Evolutionary conservation across 2,329 filamentous ascomycete genomes (phyloP), one percentile per base, ranked within the genome.

Genomic region (Pleurostoma richardsiae): DNA sequence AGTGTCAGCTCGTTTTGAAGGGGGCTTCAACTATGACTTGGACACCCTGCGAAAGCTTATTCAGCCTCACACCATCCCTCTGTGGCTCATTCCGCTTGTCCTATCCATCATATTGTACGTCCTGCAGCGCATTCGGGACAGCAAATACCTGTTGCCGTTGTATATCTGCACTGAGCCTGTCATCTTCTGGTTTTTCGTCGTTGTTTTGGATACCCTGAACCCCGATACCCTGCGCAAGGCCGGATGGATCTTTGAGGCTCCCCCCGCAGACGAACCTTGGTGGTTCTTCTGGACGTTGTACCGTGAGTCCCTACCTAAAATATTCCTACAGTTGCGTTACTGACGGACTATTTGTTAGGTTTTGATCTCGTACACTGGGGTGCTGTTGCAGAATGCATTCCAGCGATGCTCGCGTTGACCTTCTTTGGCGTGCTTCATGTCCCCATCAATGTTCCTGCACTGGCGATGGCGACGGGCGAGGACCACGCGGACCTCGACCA

Each of bases 221-320:
- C 74, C 90, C 49, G 75, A 80, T 36, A 73, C 73, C 10, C 69
- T 97, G 40, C 84, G 90, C 45, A 66, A 79, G 7, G 71, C 76
- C 42, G 94, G 94, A 19, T 99, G 94, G 94, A 86, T 97, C 8
- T 99, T 99, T 58, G 80, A 89, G 56, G 86, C 86, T 0, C 92
- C 94, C 1, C 85, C 86, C 41, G 85, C 85, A 7, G 87, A 82
- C 10, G 89, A 95, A 57, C 90, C 94, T 0, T 99, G 95, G 82
- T 99, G 94, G 80, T 90, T 94, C 62, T 99, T 99, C 59, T 99
- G 96, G 69, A 95, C 90, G 1, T 79, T 97, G 42, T 99, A 96
- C 67, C 85, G 88, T 92, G 74, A 76, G 83, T 71, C 11, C 11
- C 6, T 10, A 19, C 19, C 19, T 19, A 19, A 19, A 19, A 19